These are phyloP conservation scores for Apiospora pterosperma DNA, from an alignment of 2,329 filamentous ascomycete genomes.

Conservation along the genomic window DNA sequence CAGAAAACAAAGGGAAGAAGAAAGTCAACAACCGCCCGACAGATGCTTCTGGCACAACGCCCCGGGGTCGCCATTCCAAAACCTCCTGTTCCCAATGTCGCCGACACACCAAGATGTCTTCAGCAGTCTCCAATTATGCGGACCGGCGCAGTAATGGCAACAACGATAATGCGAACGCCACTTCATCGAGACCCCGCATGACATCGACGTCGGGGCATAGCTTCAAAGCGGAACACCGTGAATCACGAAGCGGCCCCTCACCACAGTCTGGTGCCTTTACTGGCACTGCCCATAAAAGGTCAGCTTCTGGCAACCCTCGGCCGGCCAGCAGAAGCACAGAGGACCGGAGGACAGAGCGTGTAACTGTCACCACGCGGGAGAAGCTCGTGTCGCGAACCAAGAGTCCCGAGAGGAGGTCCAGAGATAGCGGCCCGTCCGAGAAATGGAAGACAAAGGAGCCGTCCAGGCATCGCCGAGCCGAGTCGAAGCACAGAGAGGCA, in stretches of 20 bases:
- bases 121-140: constrained; percentile 34
- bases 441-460: constrained; percentile 34
- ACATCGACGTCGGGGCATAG: constrained; percentile 4
- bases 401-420: constrained; percentile 51
- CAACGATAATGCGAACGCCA: constrained; percentile 19
- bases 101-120: constrained; percentile 26
- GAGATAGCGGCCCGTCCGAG: constrained; percentile 28
- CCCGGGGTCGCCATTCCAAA: neutral
- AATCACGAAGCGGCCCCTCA: constrained; percentile 4
- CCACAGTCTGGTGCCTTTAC: constrained; percentile 22
- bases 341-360: constrained; percentile 54
- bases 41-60: neutral
- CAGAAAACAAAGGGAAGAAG: too few relatives aligned
- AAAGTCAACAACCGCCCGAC: neutral
- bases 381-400: constrained; percentile 55
- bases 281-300: constrained; percentile 50
- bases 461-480: constrained; percentile 39
- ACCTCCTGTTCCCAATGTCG: constrained; percentile 1
- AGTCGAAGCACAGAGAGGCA: constrained; percentile 41
- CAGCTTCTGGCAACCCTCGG: constrained; percentile 54
- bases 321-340: constrained; percentile 39
- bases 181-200: constrained; percentile 29
- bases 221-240: constrained; percentile 6
- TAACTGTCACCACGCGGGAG: constrained; percentile 60
- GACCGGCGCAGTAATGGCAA: constrained; percentile 40